Percentiles rank a stretch among this genome's conserved stretches.
phyloP scores from a whole-genome alignment of 257 asterid genomes.

The Petunia axillaris region DNA sequence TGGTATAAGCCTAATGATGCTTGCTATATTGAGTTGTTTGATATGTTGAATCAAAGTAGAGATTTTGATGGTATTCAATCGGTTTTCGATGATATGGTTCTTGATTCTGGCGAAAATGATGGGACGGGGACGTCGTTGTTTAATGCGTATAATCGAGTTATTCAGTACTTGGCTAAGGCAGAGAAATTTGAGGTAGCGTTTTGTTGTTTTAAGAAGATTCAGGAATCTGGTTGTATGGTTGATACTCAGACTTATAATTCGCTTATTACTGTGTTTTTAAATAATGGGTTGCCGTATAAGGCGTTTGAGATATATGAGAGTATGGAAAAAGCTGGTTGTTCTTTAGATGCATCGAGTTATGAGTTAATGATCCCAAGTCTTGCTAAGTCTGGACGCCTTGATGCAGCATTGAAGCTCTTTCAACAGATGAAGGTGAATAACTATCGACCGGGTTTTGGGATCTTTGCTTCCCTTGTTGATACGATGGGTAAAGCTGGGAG shows the following conservation, averaged over 20 bases:
- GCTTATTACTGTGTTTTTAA: slow-evolving; percentile 75
- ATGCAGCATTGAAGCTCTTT: slow-evolving; percentile 60
- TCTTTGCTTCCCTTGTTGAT: slow-evolving; percentile 51
- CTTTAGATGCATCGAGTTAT: slow-evolving; percentile 78
- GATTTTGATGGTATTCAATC: slow-evolving; percentile 84
- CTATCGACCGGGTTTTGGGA: slow-evolving; percentile 41
- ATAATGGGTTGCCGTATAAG: slow-evolving; percentile 84
- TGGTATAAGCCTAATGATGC: slow-evolving; percentile 79
- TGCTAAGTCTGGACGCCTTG: slow-evolving; percentile 92
- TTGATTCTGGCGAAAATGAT: slow-evolving; percentile 55
- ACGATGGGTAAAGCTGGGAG: slow-evolving; percentile 66
- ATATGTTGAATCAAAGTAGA: slow-evolving; percentile 69
- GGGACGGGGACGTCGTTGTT: slow-evolving; percentile 35
- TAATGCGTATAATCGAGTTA: slow-evolving; percentile 75
- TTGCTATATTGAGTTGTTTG: slow-evolving; percentile 68
- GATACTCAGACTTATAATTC: slow-evolving; percentile 79
- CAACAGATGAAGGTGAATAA: slow-evolving; percentile 55
- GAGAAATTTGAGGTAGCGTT: slow-evolving; percentile 93
- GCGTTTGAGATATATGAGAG: slow-evolving; percentile 91
- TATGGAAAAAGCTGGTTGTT: slow-evolving; percentile 86
- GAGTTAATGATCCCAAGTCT: slow-evolving; percentile 90
- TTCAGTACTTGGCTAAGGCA: slow-evolving; percentile 85
- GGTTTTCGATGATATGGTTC: slow-evolving; percentile 85
- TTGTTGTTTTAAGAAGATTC: slow-evolving; percentile 93
- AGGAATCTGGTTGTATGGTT: slow-evolving; percentile 69